Conservation (phyloP, 148 eudicot species). For the Suaeda aralocaspica region DNA sequence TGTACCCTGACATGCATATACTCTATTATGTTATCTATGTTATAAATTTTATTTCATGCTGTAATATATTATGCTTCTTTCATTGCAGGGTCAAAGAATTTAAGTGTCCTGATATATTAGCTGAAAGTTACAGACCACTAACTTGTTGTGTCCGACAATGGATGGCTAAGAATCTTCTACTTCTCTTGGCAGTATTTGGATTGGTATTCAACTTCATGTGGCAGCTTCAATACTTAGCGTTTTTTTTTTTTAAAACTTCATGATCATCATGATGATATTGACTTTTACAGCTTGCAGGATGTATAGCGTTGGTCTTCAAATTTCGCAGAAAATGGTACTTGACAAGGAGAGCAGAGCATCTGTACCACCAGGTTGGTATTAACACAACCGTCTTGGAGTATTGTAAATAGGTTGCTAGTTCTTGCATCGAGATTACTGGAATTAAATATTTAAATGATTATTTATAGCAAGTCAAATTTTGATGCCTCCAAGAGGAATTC, state of each 20-base stretch:
- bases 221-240: constrained; percentile 30
- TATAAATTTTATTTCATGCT: not conserved
- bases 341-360: constrained; percentile 70
- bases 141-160: constrained; percentile 55
- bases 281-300: constrained; percentile 61
- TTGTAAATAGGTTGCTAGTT: too few relatives aligned
- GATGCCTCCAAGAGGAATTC: not conserved
- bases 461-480: not conserved
- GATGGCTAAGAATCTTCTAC: constrained; percentile 49
- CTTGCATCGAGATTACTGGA: not conserved
- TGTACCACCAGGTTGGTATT: constrained; percentile 66
- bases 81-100: constrained; percentile 60
- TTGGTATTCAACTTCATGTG: constrained; percentile 54
- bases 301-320: constrained; percentile 40
- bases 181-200: constrained; percentile 50
- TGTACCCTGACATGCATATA: too few relatives aligned
- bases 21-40: too few relatives aligned
- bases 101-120: constrained; percentile 71
- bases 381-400: too few relatives aligned
- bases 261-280: constrained; percentile 44
- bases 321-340: constrained; percentile 52
- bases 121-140: constrained; percentile 51
- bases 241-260: constrained; percentile 19
- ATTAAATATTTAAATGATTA: not conserved
- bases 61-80: not conserved